Base-by-base conservation (phyloP, 352 stramenopile genomes). In the Globisporangium apiculatum region DNA sequence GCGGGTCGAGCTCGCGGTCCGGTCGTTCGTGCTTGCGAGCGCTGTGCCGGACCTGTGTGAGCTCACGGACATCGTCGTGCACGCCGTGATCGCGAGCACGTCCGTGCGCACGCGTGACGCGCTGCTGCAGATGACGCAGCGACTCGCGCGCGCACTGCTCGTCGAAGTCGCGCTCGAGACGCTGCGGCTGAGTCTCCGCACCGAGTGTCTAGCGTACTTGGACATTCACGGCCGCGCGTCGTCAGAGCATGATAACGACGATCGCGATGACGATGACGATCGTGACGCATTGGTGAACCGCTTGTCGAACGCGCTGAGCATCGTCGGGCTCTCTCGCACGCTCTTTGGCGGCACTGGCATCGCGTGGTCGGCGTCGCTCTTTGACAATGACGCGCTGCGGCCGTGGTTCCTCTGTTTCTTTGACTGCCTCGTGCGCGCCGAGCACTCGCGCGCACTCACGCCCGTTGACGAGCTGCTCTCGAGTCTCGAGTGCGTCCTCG, bases 31-130 rank as follows among this genome's bases (percentile, higher is more conserved):
- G 15, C 43, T 36, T 36, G 51, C 61, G n/a, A 55, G 10, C 12
- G 55, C 59, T 5, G 37, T 51, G 7, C 61, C 61, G 0, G 55
- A 66, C 9, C 48, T 66, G 4, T 62, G 54, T 12, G 61, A 66
- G 36, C 58, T 68, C n/a, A 63, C 57, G 60, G 49, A 61, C 9
- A 17, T 62, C 7, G 10, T 84, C 35, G 60, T 58, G 8, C 73
- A 84, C 31, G 66, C 74, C 15, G 64, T 75, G 15, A 46, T 81
- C 12, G 68, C 71, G 24, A 78, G 74, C 58, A 63, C 57, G n/a
- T 75, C 64, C 2, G 37, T 51, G n/a, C 57, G 66, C 15, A 56
- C 70, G 3, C 71, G 72, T 42, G 48, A 67, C 5, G 53, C 68
- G 36, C 46, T 84, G 5, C 15, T 57, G 11, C 69, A 69, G 35